Conservation (phyloP, 257 asterid species). For the Plectranthus barbatus region DNA sequence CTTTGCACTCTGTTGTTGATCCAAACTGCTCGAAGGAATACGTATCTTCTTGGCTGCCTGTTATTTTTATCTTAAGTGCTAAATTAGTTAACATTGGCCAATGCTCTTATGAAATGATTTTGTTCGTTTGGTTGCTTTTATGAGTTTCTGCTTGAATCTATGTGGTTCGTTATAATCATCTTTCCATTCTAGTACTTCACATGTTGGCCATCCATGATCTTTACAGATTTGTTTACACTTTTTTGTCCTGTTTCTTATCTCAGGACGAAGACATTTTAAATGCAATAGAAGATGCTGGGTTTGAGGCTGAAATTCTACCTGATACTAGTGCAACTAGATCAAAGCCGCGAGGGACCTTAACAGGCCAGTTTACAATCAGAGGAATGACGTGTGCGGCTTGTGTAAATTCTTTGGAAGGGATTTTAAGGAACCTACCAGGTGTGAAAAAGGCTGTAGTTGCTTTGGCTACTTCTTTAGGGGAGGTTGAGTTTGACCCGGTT, state of each 20-base stretch:
- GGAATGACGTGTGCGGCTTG: conserved; percentile 99
- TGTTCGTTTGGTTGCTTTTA: background rate
- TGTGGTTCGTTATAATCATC: background rate
- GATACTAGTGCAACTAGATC: conserved; percentile 38
- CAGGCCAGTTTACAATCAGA: conserved; percentile 85
- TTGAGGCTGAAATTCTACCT: conserved; percentile 74
- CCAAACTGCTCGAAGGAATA: background rate
- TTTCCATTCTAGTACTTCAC: too few relatives aligned
- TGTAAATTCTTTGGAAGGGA: conserved; percentile 89
- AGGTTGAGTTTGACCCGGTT: conserved; percentile 73
- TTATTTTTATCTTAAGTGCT: background rate
- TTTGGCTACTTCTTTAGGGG: conserved; percentile 83
- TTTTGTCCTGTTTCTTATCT: conserved; percentile 15
- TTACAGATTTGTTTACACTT: background rate
- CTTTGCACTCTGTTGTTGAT: background rate
- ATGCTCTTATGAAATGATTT: background rate
- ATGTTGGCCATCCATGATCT: background rate
- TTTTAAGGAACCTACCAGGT: conserved; percentile 60
- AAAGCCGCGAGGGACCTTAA: conserved; percentile 34
- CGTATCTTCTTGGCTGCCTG: background rate
- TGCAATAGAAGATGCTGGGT: conserved; percentile 95
- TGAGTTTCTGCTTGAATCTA: background rate
- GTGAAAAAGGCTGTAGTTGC: conserved; percentile 75
- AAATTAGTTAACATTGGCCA: background rate
- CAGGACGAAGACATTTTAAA: conserved; percentile 70